These are phyloP conservation scores for Boletus coccyginus DNA, from an alignment of 768 basidiomycete species.

Conservation along the genomic window DNA sequence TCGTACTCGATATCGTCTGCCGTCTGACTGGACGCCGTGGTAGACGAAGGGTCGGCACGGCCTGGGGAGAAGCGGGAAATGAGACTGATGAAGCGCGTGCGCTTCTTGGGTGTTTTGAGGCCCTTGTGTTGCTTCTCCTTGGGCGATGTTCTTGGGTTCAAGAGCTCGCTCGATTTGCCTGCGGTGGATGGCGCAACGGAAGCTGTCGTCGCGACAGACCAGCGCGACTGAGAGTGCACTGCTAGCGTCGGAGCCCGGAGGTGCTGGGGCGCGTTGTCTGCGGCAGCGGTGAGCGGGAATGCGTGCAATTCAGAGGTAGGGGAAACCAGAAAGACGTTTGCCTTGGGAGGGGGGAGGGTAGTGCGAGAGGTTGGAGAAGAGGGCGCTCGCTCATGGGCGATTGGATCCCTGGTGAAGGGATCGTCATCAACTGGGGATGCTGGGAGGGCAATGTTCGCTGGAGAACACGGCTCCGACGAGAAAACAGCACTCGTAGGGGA, in stretches of 20 bases:
- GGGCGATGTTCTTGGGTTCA: slow-evolving; percentile 12
- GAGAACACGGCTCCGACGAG: slow-evolving; percentile 9
- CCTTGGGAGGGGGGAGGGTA: background rate
- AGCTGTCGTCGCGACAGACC: slow-evolving; percentile 33
- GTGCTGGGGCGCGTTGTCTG: background rate
- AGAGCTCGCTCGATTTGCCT: slow-evolving; percentile 1
- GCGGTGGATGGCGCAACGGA: slow-evolving; percentile 21
- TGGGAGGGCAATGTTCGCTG: slow-evolving; percentile 28
- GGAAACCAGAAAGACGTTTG: slow-evolving; percentile 6
- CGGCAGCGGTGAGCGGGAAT: background rate
- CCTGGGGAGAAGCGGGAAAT: slow-evolving; percentile 31
- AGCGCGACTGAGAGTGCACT: slow-evolving; percentile 19
- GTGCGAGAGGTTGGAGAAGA: slow-evolving; percentile 10
- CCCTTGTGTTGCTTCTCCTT: slow-evolving; percentile 22
- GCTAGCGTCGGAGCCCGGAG: slow-evolving; percentile 4
- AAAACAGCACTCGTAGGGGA: slow-evolving; percentile 24
- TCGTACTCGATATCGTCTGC: slow-evolving; percentile 19
- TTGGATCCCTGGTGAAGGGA: background rate
- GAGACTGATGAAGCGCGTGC: slow-evolving; percentile 32
- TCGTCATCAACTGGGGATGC: slow-evolving; percentile 20
- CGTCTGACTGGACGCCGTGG: background rate
- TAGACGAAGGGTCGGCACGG: slow-evolving; percentile 20
- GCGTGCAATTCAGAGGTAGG: background rate
- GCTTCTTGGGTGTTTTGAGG: slow-evolving; percentile 28
- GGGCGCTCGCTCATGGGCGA: background rate